Percentiles rank a stretch among this genome's conserved stretches.
Conservation (phyloP, 768 basidiomycete genomes). For the Kwoniella newhampshirensis region DNA sequence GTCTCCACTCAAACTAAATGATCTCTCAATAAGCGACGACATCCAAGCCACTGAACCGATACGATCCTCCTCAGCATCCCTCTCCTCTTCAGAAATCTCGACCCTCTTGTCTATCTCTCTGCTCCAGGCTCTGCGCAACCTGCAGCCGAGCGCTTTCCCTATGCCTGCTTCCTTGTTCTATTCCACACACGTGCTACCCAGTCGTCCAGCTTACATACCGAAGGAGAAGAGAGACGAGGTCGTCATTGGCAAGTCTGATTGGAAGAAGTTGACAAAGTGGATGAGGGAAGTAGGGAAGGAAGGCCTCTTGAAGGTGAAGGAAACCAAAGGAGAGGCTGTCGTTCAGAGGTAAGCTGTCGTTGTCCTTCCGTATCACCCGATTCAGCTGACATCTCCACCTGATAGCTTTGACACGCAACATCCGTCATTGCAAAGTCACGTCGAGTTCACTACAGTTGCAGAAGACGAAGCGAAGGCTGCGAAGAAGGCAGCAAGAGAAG, state of each 20-base stretch:
- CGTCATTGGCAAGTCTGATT: constrained; percentile 69
- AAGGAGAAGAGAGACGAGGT: constrained; percentile 43
- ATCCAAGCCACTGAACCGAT: constrained; percentile 7
- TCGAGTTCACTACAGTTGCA: constrained; percentile 62
- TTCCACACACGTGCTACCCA: constrained; percentile 72
- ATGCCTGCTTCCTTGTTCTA: constrained; percentile 75
- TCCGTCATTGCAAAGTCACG: constrained; percentile 61
- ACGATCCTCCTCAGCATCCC: neutral
- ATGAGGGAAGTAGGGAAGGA: constrained; percentile 75
- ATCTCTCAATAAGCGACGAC: constrained; percentile 7
- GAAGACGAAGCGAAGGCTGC: constrained; percentile 67
- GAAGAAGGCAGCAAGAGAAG: constrained; percentile 62
- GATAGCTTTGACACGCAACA: constrained; percentile 62
- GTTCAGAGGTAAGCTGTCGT: constrained; percentile 52
- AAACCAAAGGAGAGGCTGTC: constrained; percentile 55
- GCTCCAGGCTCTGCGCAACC: constrained; percentile 43
- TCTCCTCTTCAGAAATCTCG: constrained; percentile 34
- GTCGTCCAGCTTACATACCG: constrained; percentile 68
- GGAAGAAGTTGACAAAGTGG: constrained; percentile 79
- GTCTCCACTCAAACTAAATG: constrained; percentile 1
- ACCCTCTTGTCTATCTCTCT: constrained; percentile 39
- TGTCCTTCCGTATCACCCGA: neutral
- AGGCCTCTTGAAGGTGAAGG: constrained; percentile 69
- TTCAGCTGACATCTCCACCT: constrained; percentile 4
- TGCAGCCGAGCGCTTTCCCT: constrained; percentile 65